Evolutionary conservation across 2,329 filamentous ascomycete species (phyloP).

Genomic region (Fusarium cicatricum): DNA sequence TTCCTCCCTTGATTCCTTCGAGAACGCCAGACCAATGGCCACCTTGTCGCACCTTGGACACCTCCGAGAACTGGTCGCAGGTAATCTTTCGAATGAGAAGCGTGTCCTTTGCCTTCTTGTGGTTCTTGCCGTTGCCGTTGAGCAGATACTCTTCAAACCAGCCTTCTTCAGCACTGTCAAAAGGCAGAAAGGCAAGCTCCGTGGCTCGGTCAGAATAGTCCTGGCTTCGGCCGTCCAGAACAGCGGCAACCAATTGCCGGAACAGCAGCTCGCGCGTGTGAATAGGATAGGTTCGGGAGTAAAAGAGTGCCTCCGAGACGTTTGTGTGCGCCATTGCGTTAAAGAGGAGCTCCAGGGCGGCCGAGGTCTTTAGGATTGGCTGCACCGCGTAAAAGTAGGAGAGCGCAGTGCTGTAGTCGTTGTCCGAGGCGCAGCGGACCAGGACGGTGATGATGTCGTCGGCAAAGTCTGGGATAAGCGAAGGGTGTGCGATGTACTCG

Average conservation of each 20-base stretch:
- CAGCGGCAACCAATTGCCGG: slow-evolving; percentile 68
- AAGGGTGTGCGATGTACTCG: slow-evolving; percentile 80
- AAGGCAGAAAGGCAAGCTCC: slow-evolving; percentile 76
- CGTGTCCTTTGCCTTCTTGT: slow-evolving; percentile 75
- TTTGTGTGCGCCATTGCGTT: slow-evolving; percentile 72
- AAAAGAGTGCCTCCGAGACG: slow-evolving; percentile 77
- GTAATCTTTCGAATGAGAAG: slow-evolving; percentile 77
- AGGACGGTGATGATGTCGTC: slow-evolving; percentile 81
- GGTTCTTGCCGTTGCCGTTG: slow-evolving; percentile 68
- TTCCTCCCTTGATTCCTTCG: slow-evolving; percentile 60
- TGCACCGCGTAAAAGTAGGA: slow-evolving; percentile 82
- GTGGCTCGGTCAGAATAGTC: slow-evolving; percentile 64
- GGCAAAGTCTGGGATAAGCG: slow-evolving; percentile 80
- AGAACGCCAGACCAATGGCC: slow-evolving; percentile 60
- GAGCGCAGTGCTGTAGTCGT: slow-evolving; percentile 72
- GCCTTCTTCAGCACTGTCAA: slow-evolving; percentile 73
- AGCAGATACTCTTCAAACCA: slow-evolving; percentile 78
- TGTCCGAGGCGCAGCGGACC: slow-evolving; percentile 65
- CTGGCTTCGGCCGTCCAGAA: slow-evolving; percentile 56
- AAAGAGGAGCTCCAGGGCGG: slow-evolving; percentile 73
- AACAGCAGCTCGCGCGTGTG: slow-evolving; percentile 71
- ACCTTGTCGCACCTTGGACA: slow-evolving; percentile 53
- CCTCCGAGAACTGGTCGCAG: slow-evolving; percentile 65
- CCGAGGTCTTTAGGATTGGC: slow-evolving; percentile 72
- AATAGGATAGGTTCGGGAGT: slow-evolving; percentile 71